Percentiles rank a stretch among this genome's conserved stretches.
phyloP scores from a whole-genome alignment of 1,139 yeast genomes.

The Kazachstania sp. region DNA sequence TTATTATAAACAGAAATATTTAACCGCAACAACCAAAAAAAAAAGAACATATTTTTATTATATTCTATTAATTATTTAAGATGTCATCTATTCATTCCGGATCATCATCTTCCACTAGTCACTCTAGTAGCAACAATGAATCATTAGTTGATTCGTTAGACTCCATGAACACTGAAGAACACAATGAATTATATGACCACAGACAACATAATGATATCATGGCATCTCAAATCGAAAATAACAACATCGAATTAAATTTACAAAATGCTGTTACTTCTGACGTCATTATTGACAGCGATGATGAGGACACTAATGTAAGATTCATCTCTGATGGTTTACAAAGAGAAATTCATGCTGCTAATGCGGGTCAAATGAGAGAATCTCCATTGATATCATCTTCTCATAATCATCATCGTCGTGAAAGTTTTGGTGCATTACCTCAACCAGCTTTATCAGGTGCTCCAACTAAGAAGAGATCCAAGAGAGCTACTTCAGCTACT shows the following conservation, averaged over 20 bases:
- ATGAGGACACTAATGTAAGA: neutral
- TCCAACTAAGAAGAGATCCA: neutral
- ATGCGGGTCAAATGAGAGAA: neutral
- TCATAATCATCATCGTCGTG: neutral
- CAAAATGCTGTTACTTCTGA: neutral
- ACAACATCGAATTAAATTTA: neutral
- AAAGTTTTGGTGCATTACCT: neutral
- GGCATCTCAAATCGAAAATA: conserved; percentile 2
- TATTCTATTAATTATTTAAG: neutral
- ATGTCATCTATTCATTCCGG: conserved; percentile 7
- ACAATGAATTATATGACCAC: conserved; percentile 48
- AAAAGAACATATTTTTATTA: neutral
- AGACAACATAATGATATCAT: conserved; percentile 41
- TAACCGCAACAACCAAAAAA: neutral
- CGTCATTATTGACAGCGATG: conserved; percentile 1
- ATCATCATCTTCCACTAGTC: conserved; percentile 5
- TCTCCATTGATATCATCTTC: neutral
- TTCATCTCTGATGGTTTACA: neutral
- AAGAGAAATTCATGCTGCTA: neutral
- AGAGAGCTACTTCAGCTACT: neutral
- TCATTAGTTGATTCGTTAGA: conserved; percentile 24
- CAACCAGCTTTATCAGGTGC: neutral
- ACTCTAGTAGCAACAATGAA: conserved; percentile 15
- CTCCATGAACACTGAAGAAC: conserved; percentile 34
- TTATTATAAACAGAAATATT: neutral